phyloP scores from a whole-genome alignment of 805 yeast genomes.

The Clavispora carvajalis region DNA sequence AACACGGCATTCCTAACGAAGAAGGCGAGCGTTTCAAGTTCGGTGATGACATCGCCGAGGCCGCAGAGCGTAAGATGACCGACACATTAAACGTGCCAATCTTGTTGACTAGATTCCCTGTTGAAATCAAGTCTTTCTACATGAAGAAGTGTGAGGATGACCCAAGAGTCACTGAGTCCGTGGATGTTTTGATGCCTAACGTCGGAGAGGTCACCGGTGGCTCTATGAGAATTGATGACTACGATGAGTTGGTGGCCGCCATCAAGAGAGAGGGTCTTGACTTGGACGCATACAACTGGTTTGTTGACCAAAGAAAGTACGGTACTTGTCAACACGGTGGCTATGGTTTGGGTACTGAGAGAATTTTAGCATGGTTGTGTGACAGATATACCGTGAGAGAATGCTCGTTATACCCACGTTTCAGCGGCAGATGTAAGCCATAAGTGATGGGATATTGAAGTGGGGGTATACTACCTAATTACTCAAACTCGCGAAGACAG shows the following conservation, averaged over 20 bases:
- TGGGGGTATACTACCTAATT: background rate
- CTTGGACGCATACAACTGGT: conserved; percentile 89
- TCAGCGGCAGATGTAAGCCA: conserved; percentile 97
- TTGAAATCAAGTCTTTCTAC: conserved; percentile 95
- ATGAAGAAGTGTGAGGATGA: conserved; percentile 91
- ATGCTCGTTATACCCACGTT: conserved; percentile 96
- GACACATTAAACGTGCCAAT: conserved; percentile 92
- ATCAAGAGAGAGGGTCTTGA: conserved; percentile 89
- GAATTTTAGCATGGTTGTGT: conserved; percentile 97
- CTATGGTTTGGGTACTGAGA: conserved; percentile 96
- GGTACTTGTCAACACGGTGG: conserved; percentile 99
- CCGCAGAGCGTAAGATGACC: conserved; percentile 98
- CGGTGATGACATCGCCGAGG: conserved; percentile 99
- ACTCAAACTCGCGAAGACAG: background rate
- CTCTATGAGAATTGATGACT: conserved; percentile 88
- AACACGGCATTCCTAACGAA: conserved; percentile 89
- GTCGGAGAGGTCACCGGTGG: conserved; percentile 99
- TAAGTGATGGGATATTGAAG: conserved; percentile 22
- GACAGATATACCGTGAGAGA: conserved; percentile 97
- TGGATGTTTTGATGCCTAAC: conserved; percentile 97
- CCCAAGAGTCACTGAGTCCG: conserved; percentile 94
- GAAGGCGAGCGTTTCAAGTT: conserved; percentile 89
- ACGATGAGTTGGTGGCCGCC: conserved; percentile 81
- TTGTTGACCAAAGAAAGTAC: conserved; percentile 88
- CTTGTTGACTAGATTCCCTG: conserved; percentile 90